Percentiles rank a stretch among this genome's conserved stretches.
phyloP scores from a whole-genome alignment of 2,329 filamentous ascomycete genomes.

The Pseudogymnoascus sp. region DNA sequence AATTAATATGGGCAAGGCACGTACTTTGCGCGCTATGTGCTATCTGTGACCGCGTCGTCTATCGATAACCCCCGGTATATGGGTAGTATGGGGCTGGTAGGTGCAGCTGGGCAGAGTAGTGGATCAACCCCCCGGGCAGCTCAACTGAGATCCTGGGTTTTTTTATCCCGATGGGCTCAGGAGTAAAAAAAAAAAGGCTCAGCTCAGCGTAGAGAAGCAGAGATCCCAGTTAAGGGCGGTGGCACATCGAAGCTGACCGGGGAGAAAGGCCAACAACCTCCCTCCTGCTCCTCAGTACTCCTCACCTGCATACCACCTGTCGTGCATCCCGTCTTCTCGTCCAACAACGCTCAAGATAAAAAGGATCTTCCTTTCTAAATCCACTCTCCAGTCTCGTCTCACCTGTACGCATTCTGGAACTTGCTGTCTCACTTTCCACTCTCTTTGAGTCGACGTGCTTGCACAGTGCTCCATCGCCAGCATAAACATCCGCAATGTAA shows the following conservation, averaged over 20 bases:
- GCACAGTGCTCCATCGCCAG: slow-evolving; percentile 1
- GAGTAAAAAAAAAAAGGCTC: slow-evolving; percentile 1
- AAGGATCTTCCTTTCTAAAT: background rate
- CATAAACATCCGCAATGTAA: slow-evolving; percentile 9
- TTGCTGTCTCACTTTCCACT: background rate
- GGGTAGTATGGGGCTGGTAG: background rate
- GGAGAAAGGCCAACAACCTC: background rate
- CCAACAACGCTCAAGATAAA: background rate
- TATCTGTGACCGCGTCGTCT: background rate
- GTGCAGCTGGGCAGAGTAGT: background rate
- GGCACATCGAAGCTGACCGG: background rate
- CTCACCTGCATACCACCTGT: background rate
- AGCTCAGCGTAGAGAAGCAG: background rate
- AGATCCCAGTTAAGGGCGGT: background rate
- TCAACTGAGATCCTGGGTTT: slow-evolving; percentile 1
- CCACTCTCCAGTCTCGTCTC: background rate
- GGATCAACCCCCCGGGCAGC: background rate
- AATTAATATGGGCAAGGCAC: background rate
- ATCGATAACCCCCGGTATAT: background rate
- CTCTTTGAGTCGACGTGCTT: slow-evolving; percentile 1
- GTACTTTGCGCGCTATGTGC: background rate
- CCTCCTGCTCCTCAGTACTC: background rate
- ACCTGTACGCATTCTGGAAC: slow-evolving; percentile 4
- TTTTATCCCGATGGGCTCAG: slow-evolving; percentile 4
- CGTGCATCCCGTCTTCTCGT: slow-evolving; percentile 2